Base-by-base conservation (phyloP, 345 rosid genomes). In the Abelmoschus esculentus region DNA sequence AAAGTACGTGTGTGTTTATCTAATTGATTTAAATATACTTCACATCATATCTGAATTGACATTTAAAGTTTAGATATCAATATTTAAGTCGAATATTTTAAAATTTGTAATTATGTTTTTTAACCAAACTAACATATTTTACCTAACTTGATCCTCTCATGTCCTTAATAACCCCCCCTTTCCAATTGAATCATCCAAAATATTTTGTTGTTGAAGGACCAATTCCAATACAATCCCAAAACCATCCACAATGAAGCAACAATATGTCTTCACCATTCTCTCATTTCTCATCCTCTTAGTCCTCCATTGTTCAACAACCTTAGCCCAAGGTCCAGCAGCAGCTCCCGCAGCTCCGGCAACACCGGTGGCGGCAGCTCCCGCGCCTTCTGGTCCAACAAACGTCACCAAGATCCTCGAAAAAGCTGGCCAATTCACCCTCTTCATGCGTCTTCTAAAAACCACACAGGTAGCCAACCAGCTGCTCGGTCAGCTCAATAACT, bases 331-430 rank as follows among this genome's bases (percentile, higher is more conserved):
- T 32, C 69, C 78, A 38, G 79, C 82, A 10, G 62, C 29, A 0
- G 82, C 89, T 26, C 84, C 83, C 0, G 73, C 77, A 7, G 81
- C 80, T 18, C 11, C 82, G 36, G 5, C 3, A 32, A 32, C 36
- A 3, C 36, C 36, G 36, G 36, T 32, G 47, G 79, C 82, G 6
- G 62, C 29, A 0, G 82, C 89, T 32, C 84, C 83, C 0, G 73
- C 77, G 6, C 83, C 80, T 28, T 11, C 82, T 3, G 78, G 80
- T 38, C 86, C 87, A 5, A 81, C 85, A 22, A 81, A 84, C 59
- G 78, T 87, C 15, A 78, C 85, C 31, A 86, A 86, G 62, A 83
- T 87, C 85, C 87, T 87, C 5, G 85, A 84, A 36, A 85, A 85
- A 56, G 82, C 81, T 5, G 84, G 86, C 4, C 83, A 80, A 19